phyloP scores from a whole-genome alignment of 768 basidiomycete species.

The Hygrophorus russula region DNA sequence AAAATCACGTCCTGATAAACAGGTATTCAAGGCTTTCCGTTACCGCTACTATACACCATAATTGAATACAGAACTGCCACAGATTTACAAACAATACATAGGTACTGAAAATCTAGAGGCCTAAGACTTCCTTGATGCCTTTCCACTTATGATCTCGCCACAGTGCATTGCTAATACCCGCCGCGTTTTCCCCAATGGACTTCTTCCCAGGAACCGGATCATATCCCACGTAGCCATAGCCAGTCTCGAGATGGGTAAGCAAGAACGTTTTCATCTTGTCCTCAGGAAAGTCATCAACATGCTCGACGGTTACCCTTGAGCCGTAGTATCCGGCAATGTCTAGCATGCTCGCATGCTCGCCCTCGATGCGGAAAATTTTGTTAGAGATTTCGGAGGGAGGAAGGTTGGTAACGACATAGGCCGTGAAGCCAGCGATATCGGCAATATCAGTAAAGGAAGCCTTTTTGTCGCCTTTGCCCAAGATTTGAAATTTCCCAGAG shows the following conservation, averaged over 20 bases:
- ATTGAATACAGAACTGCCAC: too few species aligned
- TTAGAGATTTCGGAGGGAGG: conserved; percentile 17
- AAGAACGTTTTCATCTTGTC: background rate
- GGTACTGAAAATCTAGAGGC: too few species aligned
- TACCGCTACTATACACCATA: too few species aligned
- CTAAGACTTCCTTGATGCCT: conserved; percentile 10
- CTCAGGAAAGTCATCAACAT: conserved; percentile 7
- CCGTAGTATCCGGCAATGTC: conserved; percentile 12
- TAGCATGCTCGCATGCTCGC: conserved; percentile 19
- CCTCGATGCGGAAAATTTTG: conserved; percentile 21
- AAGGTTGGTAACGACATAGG: conserved; percentile 11
- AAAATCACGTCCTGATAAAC: too few species aligned
- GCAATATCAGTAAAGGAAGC: conserved; percentile 19
- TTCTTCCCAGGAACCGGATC: conserved; percentile 6
- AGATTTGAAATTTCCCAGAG: conserved; percentile 17
- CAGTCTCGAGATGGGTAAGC: conserved; percentile 9
- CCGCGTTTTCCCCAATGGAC: conserved; percentile 1
- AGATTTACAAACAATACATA: too few species aligned
- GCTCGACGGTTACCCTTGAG: conserved; percentile 1
- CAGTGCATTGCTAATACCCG: conserved; percentile 12
- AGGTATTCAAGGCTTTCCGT: too few species aligned
- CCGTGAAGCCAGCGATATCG: conserved; percentile 20
- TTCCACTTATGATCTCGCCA: conserved; percentile 14
- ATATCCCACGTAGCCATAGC: conserved; percentile 12
- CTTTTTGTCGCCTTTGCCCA: conserved; percentile 11